Evolutionary conservation across 495 filamentous ascomycete species (phyloP).

Genomic region (Bathelium albidoporum): DNA sequence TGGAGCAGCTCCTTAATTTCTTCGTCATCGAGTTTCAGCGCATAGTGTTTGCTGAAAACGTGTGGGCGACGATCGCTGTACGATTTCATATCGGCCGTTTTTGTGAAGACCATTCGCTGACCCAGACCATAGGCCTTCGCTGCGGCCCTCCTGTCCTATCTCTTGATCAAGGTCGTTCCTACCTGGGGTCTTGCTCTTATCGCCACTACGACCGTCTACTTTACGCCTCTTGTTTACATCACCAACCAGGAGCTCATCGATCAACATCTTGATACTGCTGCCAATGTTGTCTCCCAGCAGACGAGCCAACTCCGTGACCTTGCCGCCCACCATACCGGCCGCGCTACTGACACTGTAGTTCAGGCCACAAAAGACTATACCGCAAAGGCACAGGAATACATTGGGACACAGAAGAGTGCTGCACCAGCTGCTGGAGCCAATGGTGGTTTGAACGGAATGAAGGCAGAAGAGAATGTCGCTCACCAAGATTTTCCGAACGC

Average conservation of each 20-base stretch:
- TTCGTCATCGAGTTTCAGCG: conserved; percentile 95
- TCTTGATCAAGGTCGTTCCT: conserved; percentile 85
- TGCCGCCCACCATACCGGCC: conserved; percentile 69
- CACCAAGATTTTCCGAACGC: background rate
- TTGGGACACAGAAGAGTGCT: conserved; percentile 27
- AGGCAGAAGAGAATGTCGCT: background rate
- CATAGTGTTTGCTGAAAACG: conserved; percentile 88
- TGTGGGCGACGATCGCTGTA: conserved; percentile 70
- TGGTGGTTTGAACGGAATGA: background rate
- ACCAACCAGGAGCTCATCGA: conserved; percentile 93
- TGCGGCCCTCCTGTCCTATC: conserved; percentile 78
- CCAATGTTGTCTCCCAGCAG: conserved; percentile 67
- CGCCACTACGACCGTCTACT: conserved; percentile 63
- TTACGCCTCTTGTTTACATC: conserved; percentile 82
- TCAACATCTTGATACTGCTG: conserved; percentile 59
- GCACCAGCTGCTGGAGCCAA: background rate
- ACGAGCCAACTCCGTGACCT: conserved; percentile 69
- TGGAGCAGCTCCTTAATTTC: conserved; percentile 92
- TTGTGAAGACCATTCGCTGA: conserved; percentile 4
- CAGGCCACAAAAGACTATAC: conserved; percentile 76
- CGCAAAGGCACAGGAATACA: conserved; percentile 70
- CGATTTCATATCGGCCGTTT: conserved; percentile 26
- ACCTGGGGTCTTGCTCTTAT: conserved; percentile 85
- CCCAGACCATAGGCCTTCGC: conserved; percentile 52
- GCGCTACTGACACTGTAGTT: conserved; percentile 65